Evolutionary conservation across 2,329 filamentous ascomycete genomes (phyloP).

Genomic region (Ilyonectria robusta): DNA sequence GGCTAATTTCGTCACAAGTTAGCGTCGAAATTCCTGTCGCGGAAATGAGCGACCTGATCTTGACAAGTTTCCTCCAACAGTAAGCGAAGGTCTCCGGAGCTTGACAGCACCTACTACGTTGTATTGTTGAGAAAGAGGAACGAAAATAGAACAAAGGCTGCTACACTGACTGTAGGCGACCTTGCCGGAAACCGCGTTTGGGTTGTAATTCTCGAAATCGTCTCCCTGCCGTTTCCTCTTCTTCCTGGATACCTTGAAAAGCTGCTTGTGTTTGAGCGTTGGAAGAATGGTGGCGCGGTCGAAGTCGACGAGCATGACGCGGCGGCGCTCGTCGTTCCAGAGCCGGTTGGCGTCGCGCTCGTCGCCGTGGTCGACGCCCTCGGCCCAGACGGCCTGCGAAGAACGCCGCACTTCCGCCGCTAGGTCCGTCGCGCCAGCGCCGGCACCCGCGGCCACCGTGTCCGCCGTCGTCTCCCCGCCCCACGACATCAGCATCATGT

Average conservation of each 20-base stretch:
- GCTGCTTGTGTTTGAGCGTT: conserved; percentile 22
- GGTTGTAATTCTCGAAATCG: not conserved
- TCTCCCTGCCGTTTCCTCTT: conserved; percentile 24
- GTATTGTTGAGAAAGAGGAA: too few relatives aligned
- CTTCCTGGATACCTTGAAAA: conserved; percentile 10
- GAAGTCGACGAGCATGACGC: conserved; percentile 44
- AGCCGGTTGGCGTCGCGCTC: conserved; percentile 38
- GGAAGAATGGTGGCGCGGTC: conserved; percentile 25
- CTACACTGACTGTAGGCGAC: conserved; percentile 12
- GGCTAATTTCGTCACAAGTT: too few relatives aligned
- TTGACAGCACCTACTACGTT: too few relatives aligned
- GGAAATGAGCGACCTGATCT: too few relatives aligned
- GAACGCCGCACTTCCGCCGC: too few relatives aligned
- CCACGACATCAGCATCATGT: conserved; percentile 48
- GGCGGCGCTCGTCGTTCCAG: conserved; percentile 40
- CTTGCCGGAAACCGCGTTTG: too few relatives aligned
- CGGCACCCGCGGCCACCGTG: not conserved
- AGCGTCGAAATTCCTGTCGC: too few relatives aligned
- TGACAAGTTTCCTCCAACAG: too few relatives aligned
- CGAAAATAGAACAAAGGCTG: conserved; percentile 6
- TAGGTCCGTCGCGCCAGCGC: too few relatives aligned
- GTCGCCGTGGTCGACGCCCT: conserved; percentile 29
- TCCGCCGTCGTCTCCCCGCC: conserved; percentile 29
- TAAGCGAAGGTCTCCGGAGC: too few relatives aligned
- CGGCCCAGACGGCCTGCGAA: too few relatives aligned